Conservation (phyloP, 345 rosid species). For the Syzygium jambos region DNA sequence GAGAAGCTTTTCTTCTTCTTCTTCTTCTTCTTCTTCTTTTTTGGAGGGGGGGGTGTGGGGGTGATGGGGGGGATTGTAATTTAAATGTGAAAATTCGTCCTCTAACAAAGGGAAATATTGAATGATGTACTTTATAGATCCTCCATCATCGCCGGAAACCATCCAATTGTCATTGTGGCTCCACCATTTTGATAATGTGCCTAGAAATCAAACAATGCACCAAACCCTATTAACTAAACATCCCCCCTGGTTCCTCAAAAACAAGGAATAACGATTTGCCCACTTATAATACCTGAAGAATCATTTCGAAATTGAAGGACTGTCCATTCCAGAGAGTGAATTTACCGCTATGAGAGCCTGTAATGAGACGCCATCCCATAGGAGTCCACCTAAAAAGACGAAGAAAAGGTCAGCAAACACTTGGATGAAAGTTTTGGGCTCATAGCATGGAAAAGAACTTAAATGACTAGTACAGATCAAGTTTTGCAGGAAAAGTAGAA, state of each 20-base stretch:
- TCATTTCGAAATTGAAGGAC: slow-evolving; percentile 94
- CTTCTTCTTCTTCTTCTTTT: too few species aligned
- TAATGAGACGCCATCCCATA: slow-evolving; percentile 88
- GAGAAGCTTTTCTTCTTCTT: background rate
- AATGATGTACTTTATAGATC: slow-evolving; percentile 63
- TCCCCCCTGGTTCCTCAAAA: background rate
- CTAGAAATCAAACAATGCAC: slow-evolving; percentile 24
- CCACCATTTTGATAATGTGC: slow-evolving; percentile 99
- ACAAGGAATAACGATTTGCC: background rate
- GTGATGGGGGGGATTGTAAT: background rate
- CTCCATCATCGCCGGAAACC: slow-evolving; percentile 99
- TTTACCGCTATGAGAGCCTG: slow-evolving; percentile 96
- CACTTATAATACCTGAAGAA: slow-evolving; percentile 67
- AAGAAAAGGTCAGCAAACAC: slow-evolving; percentile 15
- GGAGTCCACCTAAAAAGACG: slow-evolving; percentile 77
- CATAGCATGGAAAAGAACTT: background rate
- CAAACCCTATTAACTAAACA: background rate
- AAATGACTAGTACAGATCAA: background rate
- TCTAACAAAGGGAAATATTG: background rate
- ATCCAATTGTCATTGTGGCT: slow-evolving; percentile 97
- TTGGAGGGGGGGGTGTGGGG: too few species aligned
- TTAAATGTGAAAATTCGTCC: background rate
- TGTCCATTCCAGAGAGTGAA: slow-evolving; percentile 99
- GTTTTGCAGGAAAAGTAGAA: background rate
- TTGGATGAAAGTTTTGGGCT: background rate